These are phyloP conservation scores for Mucor irregularis DNA, from an alignment of 371 early-diverging fungal genomes.

Conservation along the genomic window DNA sequence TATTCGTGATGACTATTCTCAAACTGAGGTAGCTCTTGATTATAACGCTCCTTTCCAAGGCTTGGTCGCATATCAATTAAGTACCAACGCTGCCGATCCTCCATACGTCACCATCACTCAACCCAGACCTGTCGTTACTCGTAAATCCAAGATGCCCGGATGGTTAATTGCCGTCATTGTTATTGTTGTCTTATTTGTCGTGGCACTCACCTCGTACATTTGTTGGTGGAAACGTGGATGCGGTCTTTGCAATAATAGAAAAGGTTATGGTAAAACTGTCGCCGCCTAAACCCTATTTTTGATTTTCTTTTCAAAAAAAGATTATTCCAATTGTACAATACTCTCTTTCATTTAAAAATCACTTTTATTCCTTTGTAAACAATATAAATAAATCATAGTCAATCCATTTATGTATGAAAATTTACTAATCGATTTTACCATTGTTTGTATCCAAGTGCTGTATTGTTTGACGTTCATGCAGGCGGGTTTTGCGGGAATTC, in stretches of 20 bases:
- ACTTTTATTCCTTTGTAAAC: constrained; percentile 14
- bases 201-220: constrained; percentile 14
- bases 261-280: constrained; percentile 1
- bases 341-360: not conserved
- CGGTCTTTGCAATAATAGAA: constrained; percentile 2
- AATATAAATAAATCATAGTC: constrained; percentile 29
- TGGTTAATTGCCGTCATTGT: constrained; percentile 58
- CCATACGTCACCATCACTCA: constrained; percentile 52
- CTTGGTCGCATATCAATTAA: constrained; percentile 61
- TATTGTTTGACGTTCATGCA: too few relatives aligned
- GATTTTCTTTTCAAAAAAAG: not conserved
- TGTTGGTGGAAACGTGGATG: constrained; percentile 27
- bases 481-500: too few relatives aligned
- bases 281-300: not conserved
- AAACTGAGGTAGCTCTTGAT: constrained; percentile 63
- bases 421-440: too few relatives aligned
- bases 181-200: constrained; percentile 28
- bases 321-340: too few relatives aligned
- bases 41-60: constrained; percentile 69
- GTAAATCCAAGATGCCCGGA: constrained; percentile 16
- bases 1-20: constrained; percentile 45
- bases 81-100: constrained; percentile 43
- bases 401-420: too few relatives aligned
- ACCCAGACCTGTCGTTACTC: constrained; percentile 31
- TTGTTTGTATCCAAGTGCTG: too few relatives aligned